Evolutionary conservation across 2,329 filamentous ascomycete genomes (phyloP).

Genomic region (Aspergillus fructus): DNA sequence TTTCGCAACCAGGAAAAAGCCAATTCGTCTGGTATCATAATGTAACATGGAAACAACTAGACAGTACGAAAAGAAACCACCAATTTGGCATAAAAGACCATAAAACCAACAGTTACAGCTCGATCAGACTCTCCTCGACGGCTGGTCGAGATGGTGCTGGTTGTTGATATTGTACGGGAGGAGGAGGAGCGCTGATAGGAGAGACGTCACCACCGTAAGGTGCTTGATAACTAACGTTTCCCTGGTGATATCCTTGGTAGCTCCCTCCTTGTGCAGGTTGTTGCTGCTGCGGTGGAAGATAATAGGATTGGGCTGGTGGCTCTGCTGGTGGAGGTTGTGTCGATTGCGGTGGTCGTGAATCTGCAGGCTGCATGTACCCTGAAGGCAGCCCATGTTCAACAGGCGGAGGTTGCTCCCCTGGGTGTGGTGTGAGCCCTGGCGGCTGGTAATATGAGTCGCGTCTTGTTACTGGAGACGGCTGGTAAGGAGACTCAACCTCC

Average conservation of each 20-base stretch:
- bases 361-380: slow-evolving; percentile 19
- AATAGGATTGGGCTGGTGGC: slow-evolving; percentile 20
- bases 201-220: slow-evolving; percentile 21
- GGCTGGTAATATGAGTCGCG: slow-evolving; percentile 25
- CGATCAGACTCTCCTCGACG: slow-evolving; percentile 33
- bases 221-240: slow-evolving; percentile 12
- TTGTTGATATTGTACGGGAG: slow-evolving; percentile 21
- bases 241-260: slow-evolving; percentile 16
- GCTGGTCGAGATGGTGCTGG: slow-evolving; percentile 22
- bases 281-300: slow-evolving; percentile 18
- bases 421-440: slow-evolving; percentile 19
- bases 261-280: slow-evolving; percentile 12
- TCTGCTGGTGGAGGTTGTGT: slow-evolving; percentile 18
- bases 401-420: slow-evolving; percentile 17
- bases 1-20: slow-evolving; percentile 20
- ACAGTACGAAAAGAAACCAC: neutral
- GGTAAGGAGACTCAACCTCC: slow-evolving; percentile 20
- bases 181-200: slow-evolving; percentile 14
- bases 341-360: slow-evolving; percentile 15
- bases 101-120: slow-evolving; percentile 20
- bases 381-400: slow-evolving; percentile 17
- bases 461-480: slow-evolving; percentile 21
- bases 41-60: slow-evolving; percentile 8
- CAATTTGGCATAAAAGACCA: neutral
- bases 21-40: slow-evolving; percentile 29